Conservation (phyloP, 2,329 filamentous ascomycete species). For the Xylariaceae sp. region DNA sequence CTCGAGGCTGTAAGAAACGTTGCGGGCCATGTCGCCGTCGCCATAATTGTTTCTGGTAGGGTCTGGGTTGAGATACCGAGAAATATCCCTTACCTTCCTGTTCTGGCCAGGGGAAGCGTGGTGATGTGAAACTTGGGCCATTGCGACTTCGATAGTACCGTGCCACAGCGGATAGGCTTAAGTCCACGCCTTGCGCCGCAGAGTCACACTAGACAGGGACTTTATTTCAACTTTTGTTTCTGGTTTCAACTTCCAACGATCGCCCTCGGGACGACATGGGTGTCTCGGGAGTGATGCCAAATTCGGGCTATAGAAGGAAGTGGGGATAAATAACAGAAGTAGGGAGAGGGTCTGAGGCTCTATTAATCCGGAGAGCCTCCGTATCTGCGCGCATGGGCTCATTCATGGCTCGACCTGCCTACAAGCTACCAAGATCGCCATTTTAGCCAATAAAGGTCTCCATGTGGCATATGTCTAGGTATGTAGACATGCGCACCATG, state of each 20-base stretch:
- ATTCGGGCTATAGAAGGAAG: conserved; percentile 9
- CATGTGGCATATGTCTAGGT: neutral
- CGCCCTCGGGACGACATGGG: conserved; percentile 5
- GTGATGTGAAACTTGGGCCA: conserved; percentile 15
- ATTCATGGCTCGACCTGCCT: conserved; percentile 8
- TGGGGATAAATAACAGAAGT: conserved; percentile 5
- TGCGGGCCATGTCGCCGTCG: conserved; percentile 1
- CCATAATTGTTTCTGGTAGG: neutral
- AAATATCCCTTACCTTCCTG: conserved; percentile 16
- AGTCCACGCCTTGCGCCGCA: conserved; percentile 1
- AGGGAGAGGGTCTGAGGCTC: conserved; percentile 2
- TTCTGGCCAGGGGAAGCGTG: conserved; percentile 15
- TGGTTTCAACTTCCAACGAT: no score
- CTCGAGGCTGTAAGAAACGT: conserved; percentile 15
- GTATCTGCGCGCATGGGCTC: conserved; percentile 3
- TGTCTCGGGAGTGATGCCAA: conserved; percentile 14
- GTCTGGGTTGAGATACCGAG: conserved; percentile 1
- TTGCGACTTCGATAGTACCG: conserved; percentile 5
- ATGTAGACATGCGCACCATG: no score
- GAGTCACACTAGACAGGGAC: conserved; percentile 16
- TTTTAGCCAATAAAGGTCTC: neutral
- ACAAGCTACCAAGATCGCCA: neutral
- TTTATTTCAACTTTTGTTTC: conserved; percentile 8
- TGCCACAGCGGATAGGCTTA: conserved; percentile 8
- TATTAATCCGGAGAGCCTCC: conserved; percentile 19